A percentile compares a stretch with the other conserved stretches of the same genome.
These are phyloP conservation scores for Leccinellum rugosiceps DNA, from an alignment of 768 basidiomycete species.

Conservation along the genomic window DNA sequence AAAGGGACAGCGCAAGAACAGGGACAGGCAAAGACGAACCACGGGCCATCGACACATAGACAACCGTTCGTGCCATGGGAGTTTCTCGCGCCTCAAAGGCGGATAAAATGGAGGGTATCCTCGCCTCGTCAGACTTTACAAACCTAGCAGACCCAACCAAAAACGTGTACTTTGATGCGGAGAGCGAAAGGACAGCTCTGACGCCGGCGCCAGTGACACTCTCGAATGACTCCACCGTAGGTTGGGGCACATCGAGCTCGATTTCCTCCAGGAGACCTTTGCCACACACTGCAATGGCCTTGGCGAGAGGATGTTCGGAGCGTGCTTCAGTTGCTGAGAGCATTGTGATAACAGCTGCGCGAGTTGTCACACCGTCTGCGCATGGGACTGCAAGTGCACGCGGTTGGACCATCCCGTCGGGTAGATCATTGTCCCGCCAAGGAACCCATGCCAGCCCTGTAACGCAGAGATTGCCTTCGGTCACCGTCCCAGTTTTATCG, in stretches of 20 bases:
- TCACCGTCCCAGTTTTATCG: conserved; percentile 98
- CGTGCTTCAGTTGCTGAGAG: conserved; percentile 83
- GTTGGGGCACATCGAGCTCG: conserved; percentile 43
- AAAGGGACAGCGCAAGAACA: conserved; percentile 76
- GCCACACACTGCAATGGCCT: conserved; percentile 84
- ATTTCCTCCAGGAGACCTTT: conserved; percentile 52
- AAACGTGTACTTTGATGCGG: conserved; percentile 52
- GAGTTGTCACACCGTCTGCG: conserved; percentile 59
- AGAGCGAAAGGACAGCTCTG: conserved; percentile 58
- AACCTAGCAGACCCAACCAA: conserved; percentile 78
- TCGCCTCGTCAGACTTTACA: conserved; percentile 48
- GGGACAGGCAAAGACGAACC: conserved; percentile 45
- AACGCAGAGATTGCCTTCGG: conserved; percentile 89
- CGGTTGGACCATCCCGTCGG: conserved; percentile 10
- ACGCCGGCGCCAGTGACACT: conserved; percentile 89
- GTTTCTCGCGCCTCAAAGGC: conserved; percentile 72
- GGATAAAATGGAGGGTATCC: conserved; percentile 57
- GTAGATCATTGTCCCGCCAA: conserved; percentile 22
- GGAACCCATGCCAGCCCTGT: conserved; percentile 74
- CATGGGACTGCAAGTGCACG: conserved; percentile 30
- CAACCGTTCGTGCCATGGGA: conserved; percentile 73
- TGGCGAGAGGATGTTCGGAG: conserved; percentile 95
- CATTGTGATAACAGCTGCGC: conserved; percentile 70
- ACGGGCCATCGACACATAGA: conserved; percentile 71
- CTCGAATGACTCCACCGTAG: conserved; percentile 72